Evolutionary conservation across 805 yeast genomes (phyloP).

Genomic region (Diddensiella santjacobensis): DNA sequence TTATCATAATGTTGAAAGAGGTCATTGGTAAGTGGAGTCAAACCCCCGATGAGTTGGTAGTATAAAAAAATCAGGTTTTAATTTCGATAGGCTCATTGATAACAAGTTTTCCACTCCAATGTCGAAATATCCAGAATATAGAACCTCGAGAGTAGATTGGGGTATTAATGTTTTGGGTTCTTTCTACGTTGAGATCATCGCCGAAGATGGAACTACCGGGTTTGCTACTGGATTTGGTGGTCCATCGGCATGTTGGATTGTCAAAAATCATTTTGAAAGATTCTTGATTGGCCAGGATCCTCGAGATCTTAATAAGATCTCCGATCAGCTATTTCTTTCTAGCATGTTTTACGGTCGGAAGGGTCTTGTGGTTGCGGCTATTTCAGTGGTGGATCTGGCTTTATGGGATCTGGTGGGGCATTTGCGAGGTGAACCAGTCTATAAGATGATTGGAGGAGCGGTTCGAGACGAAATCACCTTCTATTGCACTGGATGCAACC

Average conservation of each 20-base stretch:
- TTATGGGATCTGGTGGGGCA: conserved; percentile 50
- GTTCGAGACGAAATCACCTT: conserved; percentile 43
- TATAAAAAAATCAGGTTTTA: no score
- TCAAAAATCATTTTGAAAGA: conserved; percentile 44
- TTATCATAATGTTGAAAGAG: conserved; percentile 46
- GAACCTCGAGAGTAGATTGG: conserved; percentile 45
- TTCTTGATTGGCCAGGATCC: conserved; percentile 47
- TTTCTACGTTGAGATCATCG: conserved; percentile 46
- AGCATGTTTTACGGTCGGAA: conserved; percentile 51
- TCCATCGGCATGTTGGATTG: conserved; percentile 48
- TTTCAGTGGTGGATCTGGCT: conserved; percentile 47
- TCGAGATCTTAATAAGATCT: conserved; percentile 41
- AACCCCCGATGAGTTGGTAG: no score
- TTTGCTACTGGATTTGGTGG: conserved; percentile 53
- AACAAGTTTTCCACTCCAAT: conserved; percentile 46
- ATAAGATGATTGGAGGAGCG: conserved; percentile 51
- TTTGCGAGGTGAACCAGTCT: conserved; percentile 48
- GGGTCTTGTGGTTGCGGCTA: conserved; percentile 47
- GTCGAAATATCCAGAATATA: conserved; percentile 46
- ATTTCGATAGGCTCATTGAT: conserved; percentile 36
- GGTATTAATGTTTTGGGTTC: conserved; percentile 51
- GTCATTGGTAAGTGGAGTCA: conserved; percentile 45
- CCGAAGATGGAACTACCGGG: conserved; percentile 47
- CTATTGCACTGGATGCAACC: conserved; percentile 49
- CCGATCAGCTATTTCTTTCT: conserved; percentile 49